Evolutionary conservation across 306 rosid genomes (phyloP).

Genomic region (Astragalus membranaceus): DNA sequence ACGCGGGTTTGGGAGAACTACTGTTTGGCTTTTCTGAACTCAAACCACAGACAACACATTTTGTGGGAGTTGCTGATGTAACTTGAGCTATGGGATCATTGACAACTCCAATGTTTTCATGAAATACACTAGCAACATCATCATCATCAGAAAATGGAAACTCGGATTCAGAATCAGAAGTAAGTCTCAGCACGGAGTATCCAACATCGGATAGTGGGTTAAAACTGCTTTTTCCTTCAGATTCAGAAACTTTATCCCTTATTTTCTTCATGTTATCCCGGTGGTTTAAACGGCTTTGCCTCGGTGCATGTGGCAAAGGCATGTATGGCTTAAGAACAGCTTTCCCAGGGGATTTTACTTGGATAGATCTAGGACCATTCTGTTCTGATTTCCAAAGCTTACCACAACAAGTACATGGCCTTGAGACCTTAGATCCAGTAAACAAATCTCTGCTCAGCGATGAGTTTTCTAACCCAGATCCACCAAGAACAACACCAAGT

Average conservation of each 20-base stretch:
- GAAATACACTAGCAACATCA: constrained; percentile 24
- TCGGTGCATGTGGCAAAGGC: constrained; percentile 44
- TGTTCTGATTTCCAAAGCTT: constrained; percentile 44
- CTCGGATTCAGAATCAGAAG: constrained; percentile 74
- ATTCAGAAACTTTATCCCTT: constrained; percentile 38
- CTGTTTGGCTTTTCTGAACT: constrained; percentile 23
- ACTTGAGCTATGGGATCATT: constrained; percentile 21
- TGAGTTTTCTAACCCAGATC: constrained; percentile 32
- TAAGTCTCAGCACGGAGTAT: constrained; percentile 45
- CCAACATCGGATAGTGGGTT: constrained; percentile 41
- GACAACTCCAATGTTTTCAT: constrained; percentile 22
- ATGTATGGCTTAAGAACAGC: constrained; percentile 39
- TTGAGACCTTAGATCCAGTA: constrained; percentile 23
- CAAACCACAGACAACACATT: constrained; percentile 17
- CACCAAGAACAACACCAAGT: constrained; percentile 35
- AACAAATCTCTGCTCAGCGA: constrained; percentile 26
- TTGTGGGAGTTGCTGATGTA: constrained; percentile 19
- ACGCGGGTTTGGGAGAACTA: constrained; percentile 12
- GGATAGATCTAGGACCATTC: constrained; percentile 31
- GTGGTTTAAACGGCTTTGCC: constrained; percentile 30
- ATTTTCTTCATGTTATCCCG: constrained; percentile 40
- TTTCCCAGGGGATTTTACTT: constrained; percentile 33
- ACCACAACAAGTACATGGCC: constrained; percentile 50
- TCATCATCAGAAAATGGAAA: constrained; percentile 52
- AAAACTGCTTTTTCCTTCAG: constrained; percentile 23